Percentiles rank a stretch among this genome's conserved stretches.
Conservation (phyloP, 768 basidiomycete species). For the Leccinum barrowsii region DNA sequence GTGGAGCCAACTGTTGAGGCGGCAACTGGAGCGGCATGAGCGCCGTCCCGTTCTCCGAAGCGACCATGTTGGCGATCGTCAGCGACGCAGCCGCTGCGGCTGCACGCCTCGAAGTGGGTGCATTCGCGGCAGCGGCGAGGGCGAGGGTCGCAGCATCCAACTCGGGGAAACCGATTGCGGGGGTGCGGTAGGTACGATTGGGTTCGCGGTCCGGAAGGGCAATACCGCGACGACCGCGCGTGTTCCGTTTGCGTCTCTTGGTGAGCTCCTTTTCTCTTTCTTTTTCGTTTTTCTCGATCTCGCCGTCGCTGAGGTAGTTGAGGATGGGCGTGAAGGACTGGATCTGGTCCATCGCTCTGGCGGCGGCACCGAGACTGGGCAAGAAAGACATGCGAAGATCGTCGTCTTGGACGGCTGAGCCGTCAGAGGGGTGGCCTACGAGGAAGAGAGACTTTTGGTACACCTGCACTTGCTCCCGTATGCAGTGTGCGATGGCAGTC, state of each 20-base stretch:
- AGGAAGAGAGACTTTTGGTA: constrained; percentile 92
- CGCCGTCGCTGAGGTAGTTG: constrained; percentile 82
- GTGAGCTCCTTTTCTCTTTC: constrained; percentile 92
- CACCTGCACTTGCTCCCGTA: constrained; percentile 90
- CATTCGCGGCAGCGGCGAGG: constrained; percentile 57
- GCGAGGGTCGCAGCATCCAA: constrained; percentile 70
- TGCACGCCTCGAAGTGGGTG: constrained; percentile 72
- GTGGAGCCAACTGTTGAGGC: constrained; percentile 36
- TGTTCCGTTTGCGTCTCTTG: constrained; percentile 80
- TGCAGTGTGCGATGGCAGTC: constrained; percentile 92
- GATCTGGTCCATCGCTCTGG: constrained; percentile 76
- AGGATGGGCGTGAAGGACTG: constrained; percentile 83
- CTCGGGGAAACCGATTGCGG: constrained; percentile 82
- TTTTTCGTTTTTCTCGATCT: constrained; percentile 85
- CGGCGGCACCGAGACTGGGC: constrained; percentile 67
- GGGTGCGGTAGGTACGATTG: constrained; percentile 86
- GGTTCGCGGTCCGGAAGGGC: constrained; percentile 91
- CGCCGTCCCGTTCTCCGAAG: constrained; percentile 79
- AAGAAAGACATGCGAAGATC: constrained; percentile 89
- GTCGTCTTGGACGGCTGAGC: constrained; percentile 76
- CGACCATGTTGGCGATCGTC: constrained; percentile 90
- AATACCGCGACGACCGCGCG: constrained; percentile 75
- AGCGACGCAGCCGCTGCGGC: constrained; percentile 81
- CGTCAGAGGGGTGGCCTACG: constrained; percentile 82
- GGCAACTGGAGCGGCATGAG: constrained; percentile 42